phyloP scores from a whole-genome alignment of 192 early-diverging fungal species.

The Backusella luteola region DNA sequence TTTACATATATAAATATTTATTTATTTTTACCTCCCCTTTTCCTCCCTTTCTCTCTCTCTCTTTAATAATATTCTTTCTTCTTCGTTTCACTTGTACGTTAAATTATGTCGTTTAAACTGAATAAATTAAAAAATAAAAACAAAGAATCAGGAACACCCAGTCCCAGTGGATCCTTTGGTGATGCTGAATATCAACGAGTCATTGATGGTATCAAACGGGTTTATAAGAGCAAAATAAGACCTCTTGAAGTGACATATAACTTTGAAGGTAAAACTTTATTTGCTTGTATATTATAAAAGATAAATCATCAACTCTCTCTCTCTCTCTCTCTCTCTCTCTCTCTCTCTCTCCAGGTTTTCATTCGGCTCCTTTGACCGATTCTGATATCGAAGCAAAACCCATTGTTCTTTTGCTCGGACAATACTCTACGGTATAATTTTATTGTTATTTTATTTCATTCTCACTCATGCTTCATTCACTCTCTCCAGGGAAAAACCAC shows the following conservation, averaged over 20 bases:
- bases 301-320: background rate
- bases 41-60: background rate
- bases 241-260: slow-evolving; percentile 69
- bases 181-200: background rate
- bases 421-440: slow-evolving; percentile 65
- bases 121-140: background rate
- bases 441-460: no score
- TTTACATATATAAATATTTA: background rate
- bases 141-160: background rate
- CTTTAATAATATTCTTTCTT: background rate
- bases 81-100: background rate
- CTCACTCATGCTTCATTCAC: no score
- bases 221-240: slow-evolving; percentile 54
- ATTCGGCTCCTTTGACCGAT: slow-evolving; percentile 67
- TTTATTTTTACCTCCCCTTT: background rate
- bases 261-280: slow-evolving; percentile 49
- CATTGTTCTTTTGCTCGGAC: slow-evolving; percentile 79
- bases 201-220: slow-evolving; percentile 54
- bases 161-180: background rate
- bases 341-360: slow-evolving; percentile 38
- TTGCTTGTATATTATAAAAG: no score
- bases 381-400: slow-evolving; percentile 83
- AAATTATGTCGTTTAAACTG: background rate
- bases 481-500: slow-evolving; percentile 67
- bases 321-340: no score